phyloP scores from a whole-genome alignment of 257 asterid species.

The Nicotiana tomentosiformis region DNA sequence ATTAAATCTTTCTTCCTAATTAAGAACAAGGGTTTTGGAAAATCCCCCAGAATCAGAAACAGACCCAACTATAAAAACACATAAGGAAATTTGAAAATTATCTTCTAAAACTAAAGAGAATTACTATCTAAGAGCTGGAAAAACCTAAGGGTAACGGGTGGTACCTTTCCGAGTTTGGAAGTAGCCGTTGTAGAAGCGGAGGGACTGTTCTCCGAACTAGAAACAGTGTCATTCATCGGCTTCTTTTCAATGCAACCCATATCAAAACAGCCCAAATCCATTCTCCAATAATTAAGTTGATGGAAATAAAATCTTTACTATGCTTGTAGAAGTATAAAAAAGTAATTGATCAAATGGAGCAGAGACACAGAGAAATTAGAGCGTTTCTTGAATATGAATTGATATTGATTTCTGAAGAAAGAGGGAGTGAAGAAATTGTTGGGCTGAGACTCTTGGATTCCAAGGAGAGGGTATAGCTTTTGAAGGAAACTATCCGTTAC shows the following conservation, averaged over 20 bases:
- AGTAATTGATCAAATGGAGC: not conserved
- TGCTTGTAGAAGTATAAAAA: not conserved
- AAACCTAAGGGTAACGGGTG: not conserved
- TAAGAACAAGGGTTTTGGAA: not conserved
- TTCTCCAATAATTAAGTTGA: constrained; percentile 12
- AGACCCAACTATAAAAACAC: not conserved
- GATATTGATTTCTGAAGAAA: not conserved
- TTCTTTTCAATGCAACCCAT: constrained; percentile 72
- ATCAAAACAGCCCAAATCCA: constrained; percentile 90
- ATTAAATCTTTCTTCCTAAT: not conserved
- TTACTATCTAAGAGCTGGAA: not conserved
- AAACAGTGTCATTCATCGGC: constrained; percentile 9
- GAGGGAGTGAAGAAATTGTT: constrained; percentile 12
- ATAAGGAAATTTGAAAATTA: not conserved
- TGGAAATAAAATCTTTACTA: not conserved
- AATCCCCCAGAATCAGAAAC: not conserved
- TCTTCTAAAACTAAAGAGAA: not conserved
- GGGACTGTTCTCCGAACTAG: constrained; percentile 34
- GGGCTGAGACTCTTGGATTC: constrained; percentile 5
- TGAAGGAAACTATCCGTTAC: constrained; percentile 63
- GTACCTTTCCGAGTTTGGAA: constrained; percentile 66
- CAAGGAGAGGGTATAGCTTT: not conserved
- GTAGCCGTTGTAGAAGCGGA: constrained; percentile 47
- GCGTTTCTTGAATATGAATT: constrained; percentile 14
- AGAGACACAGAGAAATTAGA: not conserved